Evolutionary conservation across 192 early-diverging fungal genomes (phyloP).

Genomic region (Thamnidium elegans): DNA sequence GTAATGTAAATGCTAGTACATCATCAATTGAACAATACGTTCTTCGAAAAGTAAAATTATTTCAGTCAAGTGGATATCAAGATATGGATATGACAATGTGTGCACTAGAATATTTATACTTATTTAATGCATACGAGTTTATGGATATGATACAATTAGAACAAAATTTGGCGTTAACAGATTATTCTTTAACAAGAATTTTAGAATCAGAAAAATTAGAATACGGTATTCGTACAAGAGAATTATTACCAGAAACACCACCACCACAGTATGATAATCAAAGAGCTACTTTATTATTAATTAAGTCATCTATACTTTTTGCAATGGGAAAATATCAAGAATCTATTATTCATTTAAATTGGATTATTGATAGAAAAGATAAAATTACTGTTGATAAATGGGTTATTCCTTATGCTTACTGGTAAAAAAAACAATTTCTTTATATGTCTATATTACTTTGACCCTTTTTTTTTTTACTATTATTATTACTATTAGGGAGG

Average conservation of each 20-base stretch:
- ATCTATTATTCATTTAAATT: slow-evolving; percentile 40
- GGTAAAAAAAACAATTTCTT: slow-evolving; percentile 26
- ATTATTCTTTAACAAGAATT: slow-evolving; percentile 24
- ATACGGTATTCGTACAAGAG: slow-evolving; percentile 32
- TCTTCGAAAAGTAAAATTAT: slow-evolving; percentile 43
- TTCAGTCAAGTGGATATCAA: slow-evolving; percentile 40
- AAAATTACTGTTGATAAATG: slow-evolving; percentile 44
- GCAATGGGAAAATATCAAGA: slow-evolving; percentile 42
- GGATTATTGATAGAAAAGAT: slow-evolving; percentile 46
- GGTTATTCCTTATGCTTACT: slow-evolving; percentile 53
- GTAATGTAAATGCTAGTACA: slow-evolving; percentile 42
- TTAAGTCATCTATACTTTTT: slow-evolving; percentile 50
- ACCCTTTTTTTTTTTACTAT: neutral
- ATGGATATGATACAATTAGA: slow-evolving; percentile 39
- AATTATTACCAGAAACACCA: slow-evolving; percentile 29
- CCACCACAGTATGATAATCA: slow-evolving; percentile 39
- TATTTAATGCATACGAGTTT: slow-evolving; percentile 49
- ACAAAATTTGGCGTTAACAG: slow-evolving; percentile 24
- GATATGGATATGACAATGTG: slow-evolving; percentile 41
- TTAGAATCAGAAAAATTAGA: slow-evolving; percentile 34
- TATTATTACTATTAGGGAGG: slow-evolving; percentile 33
- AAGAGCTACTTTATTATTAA: slow-evolving; percentile 41
- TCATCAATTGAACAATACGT: slow-evolving; percentile 48
- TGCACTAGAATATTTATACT: slow-evolving; percentile 47
- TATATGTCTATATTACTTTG: neutral